These are phyloP conservation scores for Begonia masoniana DNA, from an alignment of 306 rosid species.

Conservation along the genomic window DNA sequence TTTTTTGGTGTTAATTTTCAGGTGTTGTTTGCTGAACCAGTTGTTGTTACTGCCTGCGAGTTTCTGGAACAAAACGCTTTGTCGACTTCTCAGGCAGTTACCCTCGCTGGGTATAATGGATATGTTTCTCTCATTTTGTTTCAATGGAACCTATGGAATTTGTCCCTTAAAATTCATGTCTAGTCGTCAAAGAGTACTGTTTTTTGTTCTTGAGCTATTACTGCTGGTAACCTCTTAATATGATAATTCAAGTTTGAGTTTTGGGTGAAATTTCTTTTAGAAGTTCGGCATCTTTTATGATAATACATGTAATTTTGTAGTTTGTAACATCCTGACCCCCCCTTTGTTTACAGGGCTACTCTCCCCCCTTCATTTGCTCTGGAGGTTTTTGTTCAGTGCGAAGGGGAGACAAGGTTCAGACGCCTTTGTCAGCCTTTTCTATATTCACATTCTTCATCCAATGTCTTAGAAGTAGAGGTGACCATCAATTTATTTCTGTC, in stretches of 20 bases:
- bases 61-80: slow-evolving; percentile 84
- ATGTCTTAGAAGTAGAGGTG: slow-evolving; percentile 98
- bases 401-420: slow-evolving; percentile 98
- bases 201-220: no score
- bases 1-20: slow-evolving; percentile 11
- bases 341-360: slow-evolving; percentile 52
- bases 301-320: no score
- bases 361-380: slow-evolving; percentile 97
- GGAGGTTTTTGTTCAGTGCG: slow-evolving; percentile 94
- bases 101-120: slow-evolving; percentile 61
- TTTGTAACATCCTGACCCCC: no score
- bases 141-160: no score
- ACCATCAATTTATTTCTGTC: no score
- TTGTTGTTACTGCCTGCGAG: slow-evolving; percentile 90
- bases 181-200: no score
- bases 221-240: no score
- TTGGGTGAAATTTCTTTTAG: no score
- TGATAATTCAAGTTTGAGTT: no score
- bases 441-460: slow-evolving; percentile 93
- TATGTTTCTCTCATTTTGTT: no score
- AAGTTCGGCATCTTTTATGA: no score
- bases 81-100: slow-evolving; percentile 66
- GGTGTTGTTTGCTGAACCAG: slow-evolving; percentile 78
- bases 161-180: no score
- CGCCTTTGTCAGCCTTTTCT: slow-evolving; percentile 96